Conservation (phyloP, 768 basidiomycete species). For the Chalciporus sphaerocephalus region DNA sequence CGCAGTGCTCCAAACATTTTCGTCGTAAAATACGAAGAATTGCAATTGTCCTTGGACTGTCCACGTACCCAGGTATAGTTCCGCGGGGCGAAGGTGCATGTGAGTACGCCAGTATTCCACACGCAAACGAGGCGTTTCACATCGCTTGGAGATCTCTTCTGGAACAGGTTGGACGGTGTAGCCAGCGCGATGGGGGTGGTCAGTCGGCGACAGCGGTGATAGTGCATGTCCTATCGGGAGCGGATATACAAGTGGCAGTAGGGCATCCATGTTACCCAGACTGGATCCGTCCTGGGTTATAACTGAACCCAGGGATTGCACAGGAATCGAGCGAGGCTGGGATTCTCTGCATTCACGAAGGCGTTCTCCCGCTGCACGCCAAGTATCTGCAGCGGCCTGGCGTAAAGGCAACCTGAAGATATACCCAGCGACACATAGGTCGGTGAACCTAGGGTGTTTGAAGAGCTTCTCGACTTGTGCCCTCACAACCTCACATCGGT, state of each 20-base stretch:
- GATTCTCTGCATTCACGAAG: background rate
- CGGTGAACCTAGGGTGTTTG: slow-evolving; percentile 43
- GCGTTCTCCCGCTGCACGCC: slow-evolving; percentile 13
- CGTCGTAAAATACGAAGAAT: background rate
- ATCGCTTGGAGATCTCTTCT: background rate
- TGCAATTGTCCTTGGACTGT: background rate
- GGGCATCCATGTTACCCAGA: slow-evolving; percentile 35
- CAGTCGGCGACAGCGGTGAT: slow-evolving; percentile 20
- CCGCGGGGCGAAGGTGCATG: slow-evolving; percentile 41
- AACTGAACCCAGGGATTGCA: slow-evolving; percentile 12
- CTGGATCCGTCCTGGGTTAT: slow-evolving; percentile 22
- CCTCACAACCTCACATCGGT: slow-evolving; percentile 38
- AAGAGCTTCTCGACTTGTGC: slow-evolving; percentile 32
- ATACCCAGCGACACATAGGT: slow-evolving; percentile 29
- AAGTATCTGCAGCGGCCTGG: slow-evolving; percentile 22
- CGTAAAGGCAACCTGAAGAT: slow-evolving; percentile 17
- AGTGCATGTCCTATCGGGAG: slow-evolving; percentile 12
- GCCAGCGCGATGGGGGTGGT: slow-evolving; percentile 8
- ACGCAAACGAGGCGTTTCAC: slow-evolving; percentile 3
- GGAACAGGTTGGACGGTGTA: background rate
- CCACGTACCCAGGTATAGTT: slow-evolving; percentile 44
- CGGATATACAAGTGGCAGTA: slow-evolving; percentile 36
- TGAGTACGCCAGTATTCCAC: slow-evolving; percentile 16
- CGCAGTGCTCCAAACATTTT: slow-evolving; percentile 21
- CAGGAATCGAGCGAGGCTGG: background rate